Evolutionary conservation across 805 yeast genomes (phyloP), one percentile per base, ranked within the genome.

Genomic region (Suhomyces canberraensis): DNA sequence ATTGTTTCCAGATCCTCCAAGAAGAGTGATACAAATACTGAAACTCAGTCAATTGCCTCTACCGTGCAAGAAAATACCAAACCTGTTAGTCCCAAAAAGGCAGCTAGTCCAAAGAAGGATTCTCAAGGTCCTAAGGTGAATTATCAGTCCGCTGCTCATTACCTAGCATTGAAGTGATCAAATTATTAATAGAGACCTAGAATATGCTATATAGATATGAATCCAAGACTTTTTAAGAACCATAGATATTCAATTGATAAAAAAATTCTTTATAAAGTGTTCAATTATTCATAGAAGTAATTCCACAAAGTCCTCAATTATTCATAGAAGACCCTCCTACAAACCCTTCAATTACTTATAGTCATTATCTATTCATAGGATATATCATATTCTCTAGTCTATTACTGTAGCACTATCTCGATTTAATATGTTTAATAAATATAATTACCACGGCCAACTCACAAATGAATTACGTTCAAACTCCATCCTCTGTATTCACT

Each of bases 401-500:
- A n/a, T n/a, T n/a, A n/a, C n/a, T n/a, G n/a, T n/a, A n/a, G n/a
- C n/a, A n/a, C n/a, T n/a, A n/a, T n/a, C n/a, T n/a, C n/a, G n/a
- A n/a, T n/a, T n/a, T n/a, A n/a, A n/a, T n/a, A n/a, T n/a, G n/a
- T n/a, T n/a, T n/a, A n/a, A n/a, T n/a, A n/a, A n/a, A n/a, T n/a
- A n/a, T n/a, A n/a, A n/a, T n/a, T n/a, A n/a, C n/a, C n/a, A n/a
- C n/a, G n/a, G n/a, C n/a, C n/a, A n/a, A n/a, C n/a, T n/a, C n/a
- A n/a, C n/a, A n/a, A n/a, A 18, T 27, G 25, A 8, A 44, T 28
- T 18, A 49, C 35, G 28, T 24, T 39, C 11, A 54, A 33, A 15
- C 33, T 33, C 61, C 64, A 54, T 9, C 51, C 48, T 4, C 49
- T 45, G 16, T 51, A 48, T 4, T 8, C 29, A 32, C 52, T 56